Evolutionary conservation across 176 grass and related monocot genomes (phyloP), one percentile per base, ranked within the genome.

Genomic region (Rhynchospora pubera): DNA sequence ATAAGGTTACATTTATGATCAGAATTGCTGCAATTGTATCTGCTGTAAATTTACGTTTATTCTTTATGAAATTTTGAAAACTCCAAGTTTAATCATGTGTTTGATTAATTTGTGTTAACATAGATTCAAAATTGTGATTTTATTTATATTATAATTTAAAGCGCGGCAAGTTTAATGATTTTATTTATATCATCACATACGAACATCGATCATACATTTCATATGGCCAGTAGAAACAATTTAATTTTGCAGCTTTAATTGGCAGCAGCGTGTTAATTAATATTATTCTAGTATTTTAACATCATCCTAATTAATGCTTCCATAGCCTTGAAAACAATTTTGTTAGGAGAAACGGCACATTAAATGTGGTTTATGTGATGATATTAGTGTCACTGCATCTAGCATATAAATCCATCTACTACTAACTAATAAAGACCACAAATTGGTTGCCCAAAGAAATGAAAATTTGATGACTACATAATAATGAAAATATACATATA

Each of bases 391-490:
- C 23, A 19, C 47, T 53, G 46, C 11, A 52, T 47, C 71, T 24
- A 74, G 70, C 44, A 47, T n/a, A n/a, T 74, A 74, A 12, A 12
- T 74, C 15, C 11, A 74, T 74, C 70, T 7, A 44, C n/a, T n/a
- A n/a, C 66, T 70, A 46, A 52, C 51, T 13, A 50, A 73, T 16
- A 16, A 52, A 15, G 46, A 19, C 19, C 45, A 53, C 8, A 53
- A 74, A 75, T 8, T 46, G 71, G 71, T 28, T 45, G 71, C 71
- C 71, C 71, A 75, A 74, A 52, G 22, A 75, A 53, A 55, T 3
- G 2, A 76, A 76, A 53, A 32, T 53, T 30, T 55, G 39, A 55
- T 18, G 46, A 30, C n/a, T 13, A 76, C 16, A n/a, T n/a, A 55
- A 16, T 5, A 51, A 75, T 16, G 5, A 48, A 75, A 75, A 53